phyloP scores from a whole-genome alignment of 2,329 filamentous ascomycete species.

The Colletotrichum sp. region DNA sequence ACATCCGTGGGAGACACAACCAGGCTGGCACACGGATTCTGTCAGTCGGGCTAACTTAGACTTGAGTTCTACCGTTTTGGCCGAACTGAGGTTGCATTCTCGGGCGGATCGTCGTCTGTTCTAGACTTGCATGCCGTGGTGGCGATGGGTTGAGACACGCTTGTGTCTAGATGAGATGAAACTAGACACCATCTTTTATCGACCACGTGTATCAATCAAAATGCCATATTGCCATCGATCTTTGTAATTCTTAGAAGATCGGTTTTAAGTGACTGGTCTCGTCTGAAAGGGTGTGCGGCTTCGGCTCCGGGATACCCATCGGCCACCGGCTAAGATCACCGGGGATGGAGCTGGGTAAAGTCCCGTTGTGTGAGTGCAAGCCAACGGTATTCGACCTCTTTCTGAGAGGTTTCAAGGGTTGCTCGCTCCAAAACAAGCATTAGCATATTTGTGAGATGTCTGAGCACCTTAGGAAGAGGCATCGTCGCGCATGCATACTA shows the following conservation, averaged over 20 bases:
- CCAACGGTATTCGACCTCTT: accelerated
- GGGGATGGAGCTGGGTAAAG: neutral
- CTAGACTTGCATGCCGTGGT: neutral
- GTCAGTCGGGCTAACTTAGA: neutral
- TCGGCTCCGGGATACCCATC: neutral
- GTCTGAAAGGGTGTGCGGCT: neutral
- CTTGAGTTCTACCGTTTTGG: too few relatives aligned
- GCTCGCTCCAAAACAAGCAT: too few relatives aligned
- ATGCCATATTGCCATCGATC: neutral
- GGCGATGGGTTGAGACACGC: neutral
- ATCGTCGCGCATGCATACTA: too few relatives aligned
- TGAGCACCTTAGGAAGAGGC: too few relatives aligned
- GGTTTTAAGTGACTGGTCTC: accelerated
- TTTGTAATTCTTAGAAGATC: neutral
- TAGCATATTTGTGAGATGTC: too few relatives aligned
- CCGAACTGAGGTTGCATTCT: neutral
- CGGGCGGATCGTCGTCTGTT: neutral
- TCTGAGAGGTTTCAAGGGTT: too few relatives aligned
- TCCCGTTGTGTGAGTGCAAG: accelerated
- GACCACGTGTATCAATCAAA: neutral
- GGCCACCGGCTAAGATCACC: neutral
- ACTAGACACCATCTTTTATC: neutral
- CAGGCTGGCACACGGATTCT: neutral
- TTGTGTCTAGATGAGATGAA: neutral
- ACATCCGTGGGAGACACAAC: neutral